These are phyloP conservation scores for Didymella arachidicola DNA, from an alignment of 2,329 filamentous ascomycete genomes.

Conservation along the genomic window DNA sequence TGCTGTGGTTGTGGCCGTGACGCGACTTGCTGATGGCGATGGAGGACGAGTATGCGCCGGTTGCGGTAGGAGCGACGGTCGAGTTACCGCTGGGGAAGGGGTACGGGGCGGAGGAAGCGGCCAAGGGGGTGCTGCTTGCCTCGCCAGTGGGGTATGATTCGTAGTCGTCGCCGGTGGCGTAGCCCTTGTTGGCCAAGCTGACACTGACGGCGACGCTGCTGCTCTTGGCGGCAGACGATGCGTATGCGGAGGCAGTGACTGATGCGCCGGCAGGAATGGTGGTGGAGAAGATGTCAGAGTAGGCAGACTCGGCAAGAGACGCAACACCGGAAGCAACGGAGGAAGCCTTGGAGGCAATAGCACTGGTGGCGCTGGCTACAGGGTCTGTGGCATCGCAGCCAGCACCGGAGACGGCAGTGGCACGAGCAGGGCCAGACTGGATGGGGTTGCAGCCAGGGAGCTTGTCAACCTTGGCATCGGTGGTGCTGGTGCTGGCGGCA, in stretches of 20 bases:
- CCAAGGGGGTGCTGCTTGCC: neutral
- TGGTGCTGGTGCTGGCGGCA: constrained; percentile 30
- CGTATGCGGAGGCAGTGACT: constrained; percentile 16
- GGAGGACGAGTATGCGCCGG: constrained; percentile 7
- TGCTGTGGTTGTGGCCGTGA: constrained; percentile 21
- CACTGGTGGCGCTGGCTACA: constrained; percentile 16
- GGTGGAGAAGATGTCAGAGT: constrained; percentile 6
- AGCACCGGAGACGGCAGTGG: constrained; percentile 38
- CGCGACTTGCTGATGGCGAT: constrained; percentile 3
- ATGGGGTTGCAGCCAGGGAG: constrained; percentile 52
- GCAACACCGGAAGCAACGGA: constrained; percentile 3
- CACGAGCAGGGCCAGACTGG: constrained; percentile 45
- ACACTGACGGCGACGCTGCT: constrained; percentile 15
- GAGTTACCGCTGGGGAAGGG: constrained; percentile 15
- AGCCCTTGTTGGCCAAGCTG: constrained; percentile 27
- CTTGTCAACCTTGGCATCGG: constrained; percentile 33
- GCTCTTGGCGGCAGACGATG: neutral
- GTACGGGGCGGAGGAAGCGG: constrained; percentile 4
- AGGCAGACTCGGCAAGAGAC: constrained; percentile 5
- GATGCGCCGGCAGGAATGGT: constrained; percentile 8
- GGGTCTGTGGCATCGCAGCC: constrained; percentile 33
- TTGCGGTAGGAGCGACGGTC: constrained; percentile 15
- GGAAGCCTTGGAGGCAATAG: constrained; percentile 7
- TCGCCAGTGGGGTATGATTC: neutral
- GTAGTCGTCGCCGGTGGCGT: constrained; percentile 11